Percentiles rank a stretch among this genome's conserved stretches.
These are phyloP conservation scores for Zanthoxylum bungeanum DNA, from an alignment of 345 rosid genomes.

Conservation along the genomic window DNA sequence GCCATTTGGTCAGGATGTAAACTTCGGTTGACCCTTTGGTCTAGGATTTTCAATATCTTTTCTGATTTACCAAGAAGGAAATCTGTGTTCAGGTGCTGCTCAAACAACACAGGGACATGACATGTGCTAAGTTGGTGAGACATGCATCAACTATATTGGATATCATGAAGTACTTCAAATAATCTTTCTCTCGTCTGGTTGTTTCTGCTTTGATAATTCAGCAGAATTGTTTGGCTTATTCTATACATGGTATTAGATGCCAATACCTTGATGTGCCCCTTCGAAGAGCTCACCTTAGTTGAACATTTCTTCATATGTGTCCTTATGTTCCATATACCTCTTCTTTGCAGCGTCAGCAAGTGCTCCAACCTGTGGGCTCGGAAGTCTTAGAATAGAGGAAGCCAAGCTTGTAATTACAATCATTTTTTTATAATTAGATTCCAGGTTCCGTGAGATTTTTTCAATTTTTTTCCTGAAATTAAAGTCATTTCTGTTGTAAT, in stretches of 20 bases:
- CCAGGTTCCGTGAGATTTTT: not conserved
- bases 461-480: not conserved
- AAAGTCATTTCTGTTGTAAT: not conserved
- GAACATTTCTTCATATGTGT: constrained; percentile 23
- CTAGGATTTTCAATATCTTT: constrained; percentile 48
- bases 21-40: constrained; percentile 32
- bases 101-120: constrained; percentile 50
- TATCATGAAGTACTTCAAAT: constrained; percentile 42
- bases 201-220: constrained; percentile 24
- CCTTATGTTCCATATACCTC: constrained; percentile 39
- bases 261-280: constrained; percentile 61
- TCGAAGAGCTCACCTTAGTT: constrained; percentile 40
- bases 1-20: constrained; percentile 44
- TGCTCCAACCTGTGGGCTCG: constrained; percentile 42
- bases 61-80: constrained; percentile 59
- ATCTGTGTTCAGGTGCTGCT: constrained; percentile 45
- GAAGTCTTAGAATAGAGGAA: too few species aligned
- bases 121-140: constrained; percentile 55
- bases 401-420: too few species aligned
- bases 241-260: constrained; percentile 83
- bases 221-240: constrained; percentile 56
- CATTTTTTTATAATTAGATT: not conserved
- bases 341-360: constrained; percentile 52
- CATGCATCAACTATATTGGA: constrained; percentile 76
- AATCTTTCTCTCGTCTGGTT: constrained; percentile 28